Evolutionary conservation across 1,284 basidiomycete species (phyloP).

Genomic region (Takashimella tepidaria): DNA sequence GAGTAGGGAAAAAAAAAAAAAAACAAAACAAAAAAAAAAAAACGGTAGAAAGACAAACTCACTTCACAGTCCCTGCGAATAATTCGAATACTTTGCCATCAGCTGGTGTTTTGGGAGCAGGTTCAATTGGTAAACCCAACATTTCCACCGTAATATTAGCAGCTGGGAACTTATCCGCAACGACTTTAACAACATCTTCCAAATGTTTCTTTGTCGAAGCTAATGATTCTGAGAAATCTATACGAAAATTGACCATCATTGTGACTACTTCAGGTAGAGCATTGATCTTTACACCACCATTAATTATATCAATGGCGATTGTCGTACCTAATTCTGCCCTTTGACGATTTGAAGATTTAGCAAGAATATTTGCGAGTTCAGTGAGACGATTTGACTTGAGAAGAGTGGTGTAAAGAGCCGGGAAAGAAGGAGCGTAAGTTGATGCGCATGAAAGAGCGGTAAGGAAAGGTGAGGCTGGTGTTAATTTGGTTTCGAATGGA

Average conservation of each 20-base stretch:
- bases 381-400: slow-evolving; percentile 39
- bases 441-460: slow-evolving; percentile 48
- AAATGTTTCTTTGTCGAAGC: slow-evolving; percentile 35
- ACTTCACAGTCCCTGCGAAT: slow-evolving; percentile 44
- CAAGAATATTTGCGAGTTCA: slow-evolving; percentile 40
- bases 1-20: too few relatives aligned
- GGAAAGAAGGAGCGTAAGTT: slow-evolving; percentile 43
- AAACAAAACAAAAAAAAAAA: too few relatives aligned
- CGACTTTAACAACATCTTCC: slow-evolving; percentile 12
- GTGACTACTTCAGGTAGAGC: slow-evolving; percentile 38
- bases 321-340: slow-evolving; percentile 37
- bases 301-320: slow-evolving; percentile 40
- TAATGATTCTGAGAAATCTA: slow-evolving; percentile 43
- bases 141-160: slow-evolving; percentile 27
- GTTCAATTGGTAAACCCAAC: slow-evolving; percentile 43
- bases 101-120: slow-evolving; percentile 39
- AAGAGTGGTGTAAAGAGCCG: slow-evolving; percentile 27
- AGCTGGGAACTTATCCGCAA: background rate
- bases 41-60: too few relatives aligned
- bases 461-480: slow-evolving; percentile 45
- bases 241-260: slow-evolving; percentile 43
- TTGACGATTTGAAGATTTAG: slow-evolving; percentile 18
- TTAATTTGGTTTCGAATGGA: slow-evolving; percentile 43
- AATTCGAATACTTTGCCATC: slow-evolving; percentile 43
- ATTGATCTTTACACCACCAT: slow-evolving; percentile 40